Conservation (phyloP, 2,329 filamentous ascomycete species). For the Huntiella decipiens region DNA sequence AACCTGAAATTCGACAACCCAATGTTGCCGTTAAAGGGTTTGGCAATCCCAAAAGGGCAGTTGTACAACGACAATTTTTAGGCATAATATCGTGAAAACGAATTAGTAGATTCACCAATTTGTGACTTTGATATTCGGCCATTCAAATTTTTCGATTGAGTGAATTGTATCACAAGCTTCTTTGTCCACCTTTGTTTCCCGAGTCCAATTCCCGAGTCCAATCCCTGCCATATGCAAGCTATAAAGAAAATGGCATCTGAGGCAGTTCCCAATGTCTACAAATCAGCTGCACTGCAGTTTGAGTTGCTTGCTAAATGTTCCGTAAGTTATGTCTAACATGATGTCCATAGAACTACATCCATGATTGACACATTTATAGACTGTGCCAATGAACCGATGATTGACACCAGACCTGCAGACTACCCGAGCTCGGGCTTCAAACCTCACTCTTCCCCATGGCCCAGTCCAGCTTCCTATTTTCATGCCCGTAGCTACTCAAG, state of each 20-base stretch:
- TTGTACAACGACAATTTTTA: too few relatives aligned
- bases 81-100: background rate
- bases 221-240: constrained; percentile 5
- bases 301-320: constrained; percentile 64
- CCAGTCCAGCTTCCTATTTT: constrained; percentile 80
- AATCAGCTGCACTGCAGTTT: constrained; percentile 52
- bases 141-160: too few relatives aligned
- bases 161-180: too few relatives aligned
- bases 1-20: too few relatives aligned
- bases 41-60: background rate
- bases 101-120: background rate
- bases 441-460: constrained; percentile 77
- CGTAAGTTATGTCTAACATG: constrained; percentile 30
- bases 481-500: constrained; percentile 97
- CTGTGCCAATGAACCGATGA: too few relatives aligned
- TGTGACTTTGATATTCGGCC: too few relatives aligned
- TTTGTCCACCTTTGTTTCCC: background rate
- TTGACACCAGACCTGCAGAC: constrained; percentile 35
- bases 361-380: too few relatives aligned
- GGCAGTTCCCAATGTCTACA: constrained; percentile 24
- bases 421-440: constrained; percentile 81
- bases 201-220: background rate
- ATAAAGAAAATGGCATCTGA: constrained; percentile 8
- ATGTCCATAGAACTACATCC: too few relatives aligned
- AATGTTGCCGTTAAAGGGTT: too few relatives aligned